Evolutionary conservation across 2,329 filamentous ascomycete species (phyloP), one percentile per base, ranked within the genome.

Genomic region (Fusarium stilboides): DNA sequence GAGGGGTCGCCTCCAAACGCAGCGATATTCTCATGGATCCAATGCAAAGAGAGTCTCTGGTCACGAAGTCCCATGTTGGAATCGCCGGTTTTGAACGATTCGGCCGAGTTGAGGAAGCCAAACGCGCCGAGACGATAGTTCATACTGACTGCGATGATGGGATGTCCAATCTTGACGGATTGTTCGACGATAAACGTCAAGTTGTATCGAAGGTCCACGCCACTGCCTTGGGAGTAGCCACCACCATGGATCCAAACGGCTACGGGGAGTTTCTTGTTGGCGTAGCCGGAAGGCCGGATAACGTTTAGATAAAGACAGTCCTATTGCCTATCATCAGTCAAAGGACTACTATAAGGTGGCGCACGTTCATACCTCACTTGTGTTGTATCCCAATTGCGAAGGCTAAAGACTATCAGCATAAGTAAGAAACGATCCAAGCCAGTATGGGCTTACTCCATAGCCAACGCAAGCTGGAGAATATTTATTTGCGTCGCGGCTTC

Each of bases 141-240:
- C 3, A 75, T 44, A 17, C 53, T 57, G 6, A 74, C 69, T 12
- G 43, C 65, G 14, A 75, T 45, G 4, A 73, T 55, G 2, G 70
- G 69, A 49, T 82, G 80, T 52, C 80, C 80, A 17, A 82, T 82
- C 5, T 75, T 64, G 3, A 57, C 45, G 4, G 58, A 81, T 76
- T 14, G 81, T 79, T 58, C 81, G 2, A 91, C 85, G 36, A 90
- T 83, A 61, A 84, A 87, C 15, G 85, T 86, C 51, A 89, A 79
- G 72, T 91, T 90, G 75, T 91, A 91, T 26, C 86, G 80, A 20
- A 80, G 72, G 57, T 87, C 83, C 66, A 69, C 20, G 71, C 79
- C 53, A 6, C 80, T 80, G 4, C 85, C 86, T 70, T 65, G 55
- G 12, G 28, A 56, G 19, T 58, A 83, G 6, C 80, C 82, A 37